Evolutionary conservation across 2,329 filamentous ascomycete genomes (phyloP).

Genomic region (Xylaria sp.): DNA sequence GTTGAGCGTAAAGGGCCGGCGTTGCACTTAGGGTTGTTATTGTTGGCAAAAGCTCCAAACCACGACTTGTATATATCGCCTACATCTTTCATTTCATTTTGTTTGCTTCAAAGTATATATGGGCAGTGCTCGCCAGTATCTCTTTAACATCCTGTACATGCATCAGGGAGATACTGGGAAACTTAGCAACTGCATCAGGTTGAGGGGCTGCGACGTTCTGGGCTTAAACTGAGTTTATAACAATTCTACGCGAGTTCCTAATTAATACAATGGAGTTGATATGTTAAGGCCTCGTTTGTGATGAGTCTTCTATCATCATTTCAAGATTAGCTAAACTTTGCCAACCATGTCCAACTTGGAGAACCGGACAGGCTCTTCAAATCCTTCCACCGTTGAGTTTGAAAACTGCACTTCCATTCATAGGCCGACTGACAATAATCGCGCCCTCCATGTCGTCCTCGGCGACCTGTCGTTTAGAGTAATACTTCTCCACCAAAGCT

Average conservation of each 20-base stretch:
- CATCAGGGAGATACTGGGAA: too few relatives aligned
- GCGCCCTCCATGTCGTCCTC: conserved; percentile 77
- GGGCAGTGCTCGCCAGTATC: too few relatives aligned
- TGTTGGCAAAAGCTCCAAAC: neutral
- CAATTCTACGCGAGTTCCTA: neutral
- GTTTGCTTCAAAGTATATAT: too few relatives aligned
- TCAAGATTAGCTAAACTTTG: neutral
- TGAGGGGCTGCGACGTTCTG: neutral
- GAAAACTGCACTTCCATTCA: conserved; percentile 69
- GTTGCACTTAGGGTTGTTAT: too few relatives aligned
- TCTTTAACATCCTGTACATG: neutral
- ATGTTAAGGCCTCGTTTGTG: neutral
- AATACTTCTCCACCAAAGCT: conserved; percentile 83
- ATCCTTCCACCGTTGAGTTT: conserved; percentile 41
- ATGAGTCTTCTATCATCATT: neutral
- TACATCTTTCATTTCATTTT: too few relatives aligned
- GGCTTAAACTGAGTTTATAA: neutral
- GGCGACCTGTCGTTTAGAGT: conserved; percentile 67
- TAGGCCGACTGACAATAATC: conserved; percentile 88
- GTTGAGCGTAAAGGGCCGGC: too few relatives aligned
- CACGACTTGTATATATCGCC: too few relatives aligned
- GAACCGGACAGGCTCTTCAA: conserved; percentile 8
- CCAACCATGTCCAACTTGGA: neutral
- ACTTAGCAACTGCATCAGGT: neutral
- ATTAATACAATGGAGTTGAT: neutral